Conservation (phyloP, 2,329 filamentous ascomycete genomes). For the Thielaviopsis punctulata region DNA sequence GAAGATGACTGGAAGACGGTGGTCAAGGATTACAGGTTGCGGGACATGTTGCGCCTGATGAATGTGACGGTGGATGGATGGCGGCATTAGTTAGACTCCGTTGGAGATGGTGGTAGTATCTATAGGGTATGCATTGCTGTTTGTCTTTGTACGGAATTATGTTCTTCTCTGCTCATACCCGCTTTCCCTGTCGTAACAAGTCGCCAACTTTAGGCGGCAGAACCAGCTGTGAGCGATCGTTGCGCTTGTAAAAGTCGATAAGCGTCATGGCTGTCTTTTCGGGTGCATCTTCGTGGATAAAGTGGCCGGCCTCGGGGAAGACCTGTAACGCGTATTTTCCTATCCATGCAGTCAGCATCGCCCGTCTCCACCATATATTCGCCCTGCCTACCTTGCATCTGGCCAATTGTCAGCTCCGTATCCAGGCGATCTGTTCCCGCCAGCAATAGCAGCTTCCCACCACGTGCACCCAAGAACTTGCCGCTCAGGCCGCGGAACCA, state of each 20-base stretch:
- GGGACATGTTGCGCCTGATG: constrained; percentile 41
- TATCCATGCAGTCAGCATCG: constrained; percentile 15
- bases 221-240: constrained; percentile 70
- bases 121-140: background rate
- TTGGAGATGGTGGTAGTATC: background rate
- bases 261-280: constrained; percentile 74
- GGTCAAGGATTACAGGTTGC: constrained; percentile 44
- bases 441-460: constrained; percentile 69
- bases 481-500: constrained; percentile 82
- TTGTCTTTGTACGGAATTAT: background rate
- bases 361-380: background rate
- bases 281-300: constrained; percentile 88
- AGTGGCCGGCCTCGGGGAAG: constrained; percentile 87
- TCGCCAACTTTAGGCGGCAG: constrained; percentile 84
- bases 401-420: constrained; percentile 83
- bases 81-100: background rate
- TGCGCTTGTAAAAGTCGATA: constrained; percentile 80
- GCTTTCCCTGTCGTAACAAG: constrained; percentile 44
- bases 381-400: constrained; percentile 65
- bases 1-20: constrained; percentile 48
- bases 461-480: constrained; percentile 68
- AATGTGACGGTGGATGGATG: constrained; percentile 13
- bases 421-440: constrained; percentile 83
- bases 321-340: constrained; percentile 93
- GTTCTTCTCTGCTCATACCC: constrained; percentile 24